phyloP scores from a whole-genome alignment of 2,329 filamentous ascomycete genomes.

The Lachnellula occidentalis region DNA sequence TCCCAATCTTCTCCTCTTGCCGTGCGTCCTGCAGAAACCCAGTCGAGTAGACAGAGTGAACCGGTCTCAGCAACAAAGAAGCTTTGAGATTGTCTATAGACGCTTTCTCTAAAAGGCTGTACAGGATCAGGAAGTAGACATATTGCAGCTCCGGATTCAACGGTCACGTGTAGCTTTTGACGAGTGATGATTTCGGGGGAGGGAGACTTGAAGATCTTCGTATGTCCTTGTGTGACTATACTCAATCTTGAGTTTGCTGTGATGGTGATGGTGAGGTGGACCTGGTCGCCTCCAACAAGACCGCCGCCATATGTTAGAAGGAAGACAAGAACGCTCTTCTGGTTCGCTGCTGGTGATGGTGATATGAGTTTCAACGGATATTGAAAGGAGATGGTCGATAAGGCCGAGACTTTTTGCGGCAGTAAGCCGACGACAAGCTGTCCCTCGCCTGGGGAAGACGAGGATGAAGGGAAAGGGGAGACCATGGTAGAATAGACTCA shows the following conservation, averaged over 20 bases:
- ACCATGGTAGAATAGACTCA: constrained; percentile 13
- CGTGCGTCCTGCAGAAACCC: constrained; percentile 83
- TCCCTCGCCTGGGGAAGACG: constrained; percentile 72
- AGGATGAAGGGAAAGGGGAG: constrained; percentile 51
- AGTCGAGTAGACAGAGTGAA: constrained; percentile 80
- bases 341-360: constrained; percentile 59
- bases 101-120: constrained; percentile 79
- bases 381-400: constrained; percentile 76
- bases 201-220: constrained; percentile 87
- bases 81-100: constrained; percentile 78
- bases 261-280: constrained; percentile 66
- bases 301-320: constrained; percentile 92
- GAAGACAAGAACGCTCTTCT: constrained; percentile 73
- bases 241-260: constrained; percentile 60
- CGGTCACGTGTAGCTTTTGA: constrained; percentile 48
- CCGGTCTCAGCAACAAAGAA: constrained; percentile 57
- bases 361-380: constrained; percentile 94
- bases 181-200: constrained; percentile 49
- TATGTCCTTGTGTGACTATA: constrained; percentile 71
- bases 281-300: constrained; percentile 78
- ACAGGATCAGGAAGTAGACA: constrained; percentile 84
- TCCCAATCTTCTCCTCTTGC: constrained; percentile 89
- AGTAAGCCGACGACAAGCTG: constrained; percentile 67
- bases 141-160: constrained; percentile 48
- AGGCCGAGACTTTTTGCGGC: constrained; percentile 64